Base-by-base conservation (phyloP, 2,329 filamentous ascomycete genomes). In the Didymella exigua region DNA sequence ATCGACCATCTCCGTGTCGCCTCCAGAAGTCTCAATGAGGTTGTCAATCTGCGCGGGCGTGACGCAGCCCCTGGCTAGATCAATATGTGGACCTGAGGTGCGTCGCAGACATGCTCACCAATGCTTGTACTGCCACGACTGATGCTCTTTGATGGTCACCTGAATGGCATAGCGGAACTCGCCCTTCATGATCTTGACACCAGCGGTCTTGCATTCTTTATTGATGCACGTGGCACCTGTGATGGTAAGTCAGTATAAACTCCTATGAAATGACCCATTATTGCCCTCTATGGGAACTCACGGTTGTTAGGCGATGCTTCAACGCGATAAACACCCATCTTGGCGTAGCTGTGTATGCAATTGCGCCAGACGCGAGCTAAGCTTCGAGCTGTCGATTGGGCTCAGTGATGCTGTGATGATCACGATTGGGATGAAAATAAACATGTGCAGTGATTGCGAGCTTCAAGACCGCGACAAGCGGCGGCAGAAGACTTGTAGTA, bases 51-150 rank as follows among this genome's bases (percentile, higher is more conserved):
- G 85, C 49, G 82, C 81, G 19, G 92, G 92, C 14, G 91, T 96
- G 30, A 93, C 85, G 67, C 93, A 98, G 26, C 93, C 93, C 93
- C 93, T 96, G 45, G 19, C 3, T 6, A 11, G 21, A 47, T 68
- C 29, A 69, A 37, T 27, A 58, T 61, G 18, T n/a, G 19, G 5
- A 18, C 14, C 5, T 26, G 9, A 41, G 6, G 36, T 16, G 34
- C 38, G 66, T 16, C 5, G 18, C 8, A 38, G 4, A 7, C 9
- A 8, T 2, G 16, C 83, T 70, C 81, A 96, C 93, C 93, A 97
- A 74, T 98, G 93, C 71, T 88, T 89, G 87, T 89, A 98, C 53
- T 79, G 75, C 85, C 86, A 96, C 68, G 82, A 82, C 36, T 84
- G 84, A 68, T 87, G 82, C 1, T 79, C 78, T 0, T 78, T 46